Evolutionary conservation across 2,329 filamentous ascomycete genomes (phyloP).

Genomic region (Cercospora citrullina): DNA sequence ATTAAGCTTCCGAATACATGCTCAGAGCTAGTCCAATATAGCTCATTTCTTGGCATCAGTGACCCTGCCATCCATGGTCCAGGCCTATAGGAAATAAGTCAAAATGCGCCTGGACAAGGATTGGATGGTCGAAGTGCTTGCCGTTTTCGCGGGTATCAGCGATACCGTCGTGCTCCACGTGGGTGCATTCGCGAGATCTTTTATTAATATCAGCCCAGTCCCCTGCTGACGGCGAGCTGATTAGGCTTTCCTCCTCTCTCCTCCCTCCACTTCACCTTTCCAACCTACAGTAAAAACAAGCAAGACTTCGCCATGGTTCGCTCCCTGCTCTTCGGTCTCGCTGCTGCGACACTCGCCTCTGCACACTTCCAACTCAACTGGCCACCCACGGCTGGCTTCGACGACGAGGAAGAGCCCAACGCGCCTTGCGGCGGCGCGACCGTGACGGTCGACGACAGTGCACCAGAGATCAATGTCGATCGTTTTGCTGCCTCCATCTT

Average conservation of each 20-base stretch:
- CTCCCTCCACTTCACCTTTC: background rate
- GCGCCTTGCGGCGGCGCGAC: constrained; percentile 35
- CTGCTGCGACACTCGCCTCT: constrained; percentile 36
- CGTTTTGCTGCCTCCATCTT: constrained; percentile 34
- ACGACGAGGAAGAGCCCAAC: constrained; percentile 32
- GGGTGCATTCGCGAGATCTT: background rate
- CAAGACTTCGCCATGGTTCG: constrained; percentile 26
- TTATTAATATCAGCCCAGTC: background rate
- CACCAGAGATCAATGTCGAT: constrained; percentile 33
- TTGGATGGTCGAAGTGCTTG: background rate
- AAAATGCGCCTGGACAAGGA: background rate
- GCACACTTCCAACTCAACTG: constrained; percentile 48
- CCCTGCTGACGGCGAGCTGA: constrained; percentile 3
- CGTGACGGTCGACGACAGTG: constrained; percentile 28
- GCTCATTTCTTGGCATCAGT: background rate
- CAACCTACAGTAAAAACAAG: background rate
- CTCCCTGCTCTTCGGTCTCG: constrained; percentile 31
- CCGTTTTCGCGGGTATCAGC: constrained; percentile 1
- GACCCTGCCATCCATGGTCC: background rate
- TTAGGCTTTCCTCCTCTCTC: constrained; percentile 3
- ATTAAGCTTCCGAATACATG: constrained; percentile 8
- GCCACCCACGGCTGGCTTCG: constrained; percentile 38
- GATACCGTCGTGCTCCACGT: constrained; percentile 3
- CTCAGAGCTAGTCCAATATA: background rate
- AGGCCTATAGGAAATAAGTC: constrained; percentile 6